These are phyloP conservation scores for Xylaria palmicola DNA, from an alignment of 495 filamentous ascomycete genomes.

Conservation along the genomic window DNA sequence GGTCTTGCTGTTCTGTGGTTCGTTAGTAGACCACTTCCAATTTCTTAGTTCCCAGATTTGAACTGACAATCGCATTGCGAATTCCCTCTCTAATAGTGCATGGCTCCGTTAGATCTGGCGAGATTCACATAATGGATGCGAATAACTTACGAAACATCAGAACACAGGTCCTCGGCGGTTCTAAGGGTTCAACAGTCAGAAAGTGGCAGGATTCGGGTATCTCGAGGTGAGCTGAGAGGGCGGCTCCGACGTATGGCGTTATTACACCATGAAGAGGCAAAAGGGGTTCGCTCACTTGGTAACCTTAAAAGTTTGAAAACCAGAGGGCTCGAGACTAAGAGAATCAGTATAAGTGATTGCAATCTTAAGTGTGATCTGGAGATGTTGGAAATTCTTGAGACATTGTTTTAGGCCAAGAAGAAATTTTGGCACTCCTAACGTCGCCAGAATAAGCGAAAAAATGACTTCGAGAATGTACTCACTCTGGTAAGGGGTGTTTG, in stretches of 20 bases:
- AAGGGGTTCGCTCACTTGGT: constrained; percentile 35
- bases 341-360: too few relatives aligned
- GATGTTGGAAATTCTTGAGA: too few relatives aligned
- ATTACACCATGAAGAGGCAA: background rate
- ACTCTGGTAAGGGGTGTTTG: constrained; percentile 94
- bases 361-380: too few relatives aligned
- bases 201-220: background rate
- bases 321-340: constrained; percentile 84
- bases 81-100: constrained; percentile 31
- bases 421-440: too few relatives aligned
- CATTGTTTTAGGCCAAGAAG: too few relatives aligned
- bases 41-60: background rate
- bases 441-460: too few relatives aligned
- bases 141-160: constrained; percentile 72
- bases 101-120: background rate
- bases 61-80: constrained; percentile 32
- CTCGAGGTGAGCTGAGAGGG: background rate
- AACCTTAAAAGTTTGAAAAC: constrained; percentile 87
- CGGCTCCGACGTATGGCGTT: too few relatives aligned
- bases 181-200: background rate
- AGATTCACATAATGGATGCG: background rate
- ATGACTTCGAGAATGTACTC: too few relatives aligned
- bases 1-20: constrained; percentile 56
- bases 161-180: constrained; percentile 71
- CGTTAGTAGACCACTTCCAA: background rate